Evolutionary conservation across 305 asterid genomes (phyloP), one percentile per base, ranked within the genome.

Genomic region (Fraxinus baroniana): DNA sequence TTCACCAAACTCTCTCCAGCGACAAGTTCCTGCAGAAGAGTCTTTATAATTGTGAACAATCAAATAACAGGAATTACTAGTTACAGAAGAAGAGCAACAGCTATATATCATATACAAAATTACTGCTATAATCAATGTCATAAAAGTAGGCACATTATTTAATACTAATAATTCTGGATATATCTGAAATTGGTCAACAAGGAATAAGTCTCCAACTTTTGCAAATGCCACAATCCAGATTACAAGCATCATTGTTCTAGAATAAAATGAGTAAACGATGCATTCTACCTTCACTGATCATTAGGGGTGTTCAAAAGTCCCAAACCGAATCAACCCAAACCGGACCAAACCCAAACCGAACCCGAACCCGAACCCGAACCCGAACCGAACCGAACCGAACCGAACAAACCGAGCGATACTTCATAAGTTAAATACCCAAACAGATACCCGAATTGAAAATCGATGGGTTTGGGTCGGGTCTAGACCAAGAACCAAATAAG

Each of bases 1-100:
- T 90, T 96, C 98, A 83, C 99, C 99, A 89, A 91, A 96, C 91
- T 94, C 99, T 78, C 97, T 94, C 99, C 99, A 96, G 62, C 97
- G 95, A 82, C 89, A 88, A 83, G 99, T 96, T 87, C 98, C 99
- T 96, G 92, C 72, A 79, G 78, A 82, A 78, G 77, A 84, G 72
- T 64, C 81, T 76, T 49, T 18, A 15, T 77, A 70, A 49, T 78
- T 76, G 35, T 85, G 60, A 87, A 60, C 80, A 80, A 86, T 83
- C 77, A 80, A 83, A 82, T 66, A 80, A 68, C 57, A 39, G 46
- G 74, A 60, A 78, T 82, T 49, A 80, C 81, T 12, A 81, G 79
- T 24, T 20, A 26, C 36, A n/a, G 77, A 77, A 68, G 39, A 70
- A 28, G 39, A 30, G 22, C 26, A 41, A 36, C 66, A 72, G 10